A percentile compares a stretch with the other conserved stretches of the same genome.
Conservation (phyloP, 208 protist species). For the Trypanosomatidae sp. region DNA sequence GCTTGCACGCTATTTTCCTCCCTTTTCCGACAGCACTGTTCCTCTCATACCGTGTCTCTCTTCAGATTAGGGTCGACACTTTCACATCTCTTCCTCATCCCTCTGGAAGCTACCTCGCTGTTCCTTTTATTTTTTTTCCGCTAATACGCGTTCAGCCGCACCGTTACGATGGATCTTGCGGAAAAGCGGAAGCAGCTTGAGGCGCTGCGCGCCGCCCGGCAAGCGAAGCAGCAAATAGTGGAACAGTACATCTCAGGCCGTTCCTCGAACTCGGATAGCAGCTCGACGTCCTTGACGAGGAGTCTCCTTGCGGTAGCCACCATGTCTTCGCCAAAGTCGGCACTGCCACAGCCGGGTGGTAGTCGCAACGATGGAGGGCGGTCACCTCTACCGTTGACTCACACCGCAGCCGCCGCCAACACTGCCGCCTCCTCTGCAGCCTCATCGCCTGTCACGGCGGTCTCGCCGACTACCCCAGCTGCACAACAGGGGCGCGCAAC, state of each 20-base stretch:
- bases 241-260: conserved; percentile 31
- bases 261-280: background rate
- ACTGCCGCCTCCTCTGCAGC: background rate
- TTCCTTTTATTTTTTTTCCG: background rate
- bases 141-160: no score
- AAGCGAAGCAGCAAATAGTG: conserved; percentile 55
- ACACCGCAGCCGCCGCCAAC: background rate
- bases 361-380: background rate
- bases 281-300: background rate
- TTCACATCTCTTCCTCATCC: background rate
- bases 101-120: background rate
- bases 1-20: conserved; percentile 3
- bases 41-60: background rate
- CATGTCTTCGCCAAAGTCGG: background rate
- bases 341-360: background rate
- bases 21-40: background rate
- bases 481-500: background rate
- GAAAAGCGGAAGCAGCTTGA: conserved; percentile 67
- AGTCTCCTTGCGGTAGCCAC: background rate
- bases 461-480: background rate
- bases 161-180: conserved; percentile 53
- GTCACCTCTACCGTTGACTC: background rate
- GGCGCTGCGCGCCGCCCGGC: conserved; percentile 51
- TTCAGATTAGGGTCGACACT: background rate
- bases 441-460: background rate